Evolutionary conservation across 2,329 filamentous ascomycete genomes (phyloP).

Genomic region (Colletotrichum paranaense): DNA sequence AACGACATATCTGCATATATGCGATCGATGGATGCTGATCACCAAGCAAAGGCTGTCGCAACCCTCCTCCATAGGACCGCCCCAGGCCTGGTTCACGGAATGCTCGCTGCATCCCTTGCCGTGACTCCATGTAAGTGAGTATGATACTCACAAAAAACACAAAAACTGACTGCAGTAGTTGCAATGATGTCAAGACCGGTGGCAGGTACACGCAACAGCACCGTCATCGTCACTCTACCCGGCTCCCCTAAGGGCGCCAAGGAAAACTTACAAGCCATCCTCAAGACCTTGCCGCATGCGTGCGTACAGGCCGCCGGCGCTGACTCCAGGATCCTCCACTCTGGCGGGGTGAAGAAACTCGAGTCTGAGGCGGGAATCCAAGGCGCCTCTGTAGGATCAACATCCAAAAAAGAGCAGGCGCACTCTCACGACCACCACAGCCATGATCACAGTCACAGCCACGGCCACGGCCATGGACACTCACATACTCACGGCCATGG

Average conservation of each 20-base stretch:
- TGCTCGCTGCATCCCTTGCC: slow-evolving; percentile 85
- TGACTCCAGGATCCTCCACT: slow-evolving; percentile 83
- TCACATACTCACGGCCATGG: slow-evolving; percentile 69
- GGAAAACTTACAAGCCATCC: slow-evolving; percentile 89
- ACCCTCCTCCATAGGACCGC: slow-evolving; percentile 87
- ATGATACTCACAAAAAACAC: not conserved
- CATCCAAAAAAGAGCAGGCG: slow-evolving; percentile 63
- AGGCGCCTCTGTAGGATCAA: slow-evolving; percentile 3
- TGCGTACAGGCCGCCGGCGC: slow-evolving; percentile 88
- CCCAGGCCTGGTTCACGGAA: slow-evolving; percentile 91
- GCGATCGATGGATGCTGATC: not conserved
- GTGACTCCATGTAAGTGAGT: slow-evolving; percentile 87
- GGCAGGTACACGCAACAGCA: slow-evolving; percentile 84
- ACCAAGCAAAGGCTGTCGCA: slow-evolving; percentile 72
- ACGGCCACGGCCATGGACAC: slow-evolving; percentile 53
- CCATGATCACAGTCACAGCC: slow-evolving; percentile 17
- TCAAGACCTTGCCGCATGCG: slow-evolving; percentile 95
- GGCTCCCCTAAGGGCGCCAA: slow-evolving; percentile 95
- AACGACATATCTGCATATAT: not conserved
- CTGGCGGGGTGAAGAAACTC: slow-evolving; percentile 83
- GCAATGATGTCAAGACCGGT: slow-evolving; percentile 97
- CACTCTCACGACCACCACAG: slow-evolving; percentile 60
- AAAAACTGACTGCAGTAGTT: slow-evolving; percentile 64
- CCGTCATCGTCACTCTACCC: slow-evolving; percentile 88
- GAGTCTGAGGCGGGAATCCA: slow-evolving; percentile 82